Conservation (phyloP, 2,329 filamentous ascomycete genomes). For the Colletotrichum costaricense region DNA sequence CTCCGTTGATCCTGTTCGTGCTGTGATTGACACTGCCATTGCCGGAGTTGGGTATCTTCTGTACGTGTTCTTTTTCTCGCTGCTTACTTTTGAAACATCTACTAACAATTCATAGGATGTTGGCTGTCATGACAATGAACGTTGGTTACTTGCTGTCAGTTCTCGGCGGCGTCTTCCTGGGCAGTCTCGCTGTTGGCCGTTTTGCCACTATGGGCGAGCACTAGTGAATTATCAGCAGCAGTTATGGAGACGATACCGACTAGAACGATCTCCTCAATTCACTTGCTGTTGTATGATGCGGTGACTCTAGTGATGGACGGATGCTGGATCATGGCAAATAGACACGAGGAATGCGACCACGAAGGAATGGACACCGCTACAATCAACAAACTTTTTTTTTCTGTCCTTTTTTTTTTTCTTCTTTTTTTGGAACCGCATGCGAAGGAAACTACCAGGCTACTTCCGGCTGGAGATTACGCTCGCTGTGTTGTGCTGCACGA, state of each 20-base stretch:
- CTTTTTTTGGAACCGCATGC: neutral
- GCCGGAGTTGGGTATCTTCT: slow-evolving; percentile 86
- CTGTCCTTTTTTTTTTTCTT: slow-evolving; percentile 1
- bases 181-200: slow-evolving; percentile 83
- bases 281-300: neutral
- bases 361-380: neutral
- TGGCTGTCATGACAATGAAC: slow-evolving; percentile 92
- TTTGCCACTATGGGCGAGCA: slow-evolving; percentile 67
- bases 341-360: slow-evolving; percentile 9
- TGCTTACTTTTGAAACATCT: neutral
- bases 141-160: slow-evolving; percentile 86
- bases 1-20: slow-evolving; percentile 81
- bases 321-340: neutral
- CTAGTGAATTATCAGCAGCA: slow-evolving; percentile 39
- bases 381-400: neutral
- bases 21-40: slow-evolving; percentile 76
- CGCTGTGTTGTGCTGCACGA: neutral
- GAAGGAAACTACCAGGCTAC: neutral
- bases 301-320: too few species aligned
- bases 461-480: neutral
- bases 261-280: neutral
- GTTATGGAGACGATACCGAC: neutral
- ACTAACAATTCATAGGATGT: slow-evolving; percentile 70
- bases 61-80: slow-evolving; percentile 64
- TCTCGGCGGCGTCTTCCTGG: slow-evolving; percentile 85